phyloP scores from a whole-genome alignment of 371 early-diverging fungal genomes.

The Saksenaea vasiformis region DNA sequence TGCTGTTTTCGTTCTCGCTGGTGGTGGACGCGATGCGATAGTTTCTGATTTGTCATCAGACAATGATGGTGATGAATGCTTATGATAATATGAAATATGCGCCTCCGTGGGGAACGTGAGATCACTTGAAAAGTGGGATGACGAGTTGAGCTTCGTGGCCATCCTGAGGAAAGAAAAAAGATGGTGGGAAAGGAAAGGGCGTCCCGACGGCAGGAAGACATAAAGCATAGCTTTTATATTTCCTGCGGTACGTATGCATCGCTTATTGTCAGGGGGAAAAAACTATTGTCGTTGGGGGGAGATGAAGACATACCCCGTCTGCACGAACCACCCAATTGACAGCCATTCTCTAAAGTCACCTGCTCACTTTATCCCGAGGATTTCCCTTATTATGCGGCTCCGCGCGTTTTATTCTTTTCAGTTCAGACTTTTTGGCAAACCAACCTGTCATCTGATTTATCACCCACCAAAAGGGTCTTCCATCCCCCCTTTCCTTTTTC shows the following conservation, averaged over 20 bases:
- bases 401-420: constrained; percentile 1
- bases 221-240: background rate
- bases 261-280: background rate
- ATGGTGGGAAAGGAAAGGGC: background rate
- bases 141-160: background rate
- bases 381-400: background rate
- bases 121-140: background rate
- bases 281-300: background rate
- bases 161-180: background rate
- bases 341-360: background rate
- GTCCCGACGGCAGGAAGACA: background rate
- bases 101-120: background rate
- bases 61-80: background rate
- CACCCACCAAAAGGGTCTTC: background rate
- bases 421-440: background rate
- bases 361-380: constrained; percentile 2
- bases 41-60: background rate
- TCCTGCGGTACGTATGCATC: background rate
- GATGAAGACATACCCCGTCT: background rate
- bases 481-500: background rate
- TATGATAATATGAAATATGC: background rate
- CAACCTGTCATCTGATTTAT: background rate
- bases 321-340: constrained; percentile 1
- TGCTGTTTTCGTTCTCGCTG: background rate
- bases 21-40: background rate